A percentile compares a stretch with the other conserved stretches of the same genome.
Conservation (phyloP, 1,284 basidiomycete genomes). For the Porodaedalea pini region DNA sequence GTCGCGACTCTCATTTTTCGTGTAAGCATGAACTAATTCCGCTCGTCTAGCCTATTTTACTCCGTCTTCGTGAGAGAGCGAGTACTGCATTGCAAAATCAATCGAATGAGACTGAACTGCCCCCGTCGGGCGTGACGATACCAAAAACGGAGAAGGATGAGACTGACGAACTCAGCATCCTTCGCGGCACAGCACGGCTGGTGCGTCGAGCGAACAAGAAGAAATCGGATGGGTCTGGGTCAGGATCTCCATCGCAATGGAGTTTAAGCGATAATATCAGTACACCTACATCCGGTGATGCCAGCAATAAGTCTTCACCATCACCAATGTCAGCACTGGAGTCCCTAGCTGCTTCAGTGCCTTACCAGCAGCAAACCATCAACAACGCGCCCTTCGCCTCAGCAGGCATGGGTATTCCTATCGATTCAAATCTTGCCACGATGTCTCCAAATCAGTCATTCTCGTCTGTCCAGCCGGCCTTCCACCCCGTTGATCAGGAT, state of each 20-base stretch:
- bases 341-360: neutral
- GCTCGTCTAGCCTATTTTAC: constrained; percentile 10
- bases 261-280: neutral
- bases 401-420: neutral
- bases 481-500: neutral
- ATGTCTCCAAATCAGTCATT: neutral
- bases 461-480: neutral
- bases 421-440: neutral
- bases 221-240: neutral
- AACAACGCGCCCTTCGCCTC: neutral
- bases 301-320: neutral
- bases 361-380: neutral
- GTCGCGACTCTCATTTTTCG: neutral
- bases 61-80: constrained; percentile 12
- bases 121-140: neutral
- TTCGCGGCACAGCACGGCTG: constrained; percentile 3
- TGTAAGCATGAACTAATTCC: neutral
- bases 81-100: neutral
- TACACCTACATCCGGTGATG: neutral
- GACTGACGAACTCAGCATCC: constrained; percentile 2
- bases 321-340: too few species aligned
- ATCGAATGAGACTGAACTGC: neutral
- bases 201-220: neutral
- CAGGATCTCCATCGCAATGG: neutral
- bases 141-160: constrained; percentile 5